Evolutionary conservation across 1,284 basidiomycete species (phyloP).

Genomic region (Boletellus deceptivus): DNA sequence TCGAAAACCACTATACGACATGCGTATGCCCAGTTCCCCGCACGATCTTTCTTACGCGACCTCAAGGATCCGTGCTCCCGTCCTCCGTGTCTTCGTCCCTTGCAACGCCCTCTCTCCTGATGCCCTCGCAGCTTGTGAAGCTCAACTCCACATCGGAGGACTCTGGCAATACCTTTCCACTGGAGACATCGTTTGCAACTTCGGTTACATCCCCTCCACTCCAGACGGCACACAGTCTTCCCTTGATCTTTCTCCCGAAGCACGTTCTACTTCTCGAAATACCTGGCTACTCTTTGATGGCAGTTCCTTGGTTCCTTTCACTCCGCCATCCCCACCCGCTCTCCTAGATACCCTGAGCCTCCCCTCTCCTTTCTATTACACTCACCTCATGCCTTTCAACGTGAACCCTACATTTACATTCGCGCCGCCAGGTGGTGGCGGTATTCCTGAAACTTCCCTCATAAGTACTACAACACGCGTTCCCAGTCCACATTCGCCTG

Average conservation of each 20-base stretch:
- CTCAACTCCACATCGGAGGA: conserved; percentile 58
- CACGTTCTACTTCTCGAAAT: conserved; percentile 19
- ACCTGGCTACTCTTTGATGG: conserved; percentile 75
- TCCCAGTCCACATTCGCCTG: conserved; percentile 55
- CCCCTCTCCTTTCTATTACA: conserved; percentile 71
- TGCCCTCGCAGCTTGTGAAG: conserved; percentile 56
- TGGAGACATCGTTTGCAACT: conserved; percentile 74
- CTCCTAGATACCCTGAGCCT: conserved; percentile 55
- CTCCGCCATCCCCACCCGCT: conserved; percentile 50
- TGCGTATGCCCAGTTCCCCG: conserved; percentile 36
- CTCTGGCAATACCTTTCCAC: conserved; percentile 70
- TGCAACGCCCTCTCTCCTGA: conserved; percentile 53
- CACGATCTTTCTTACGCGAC: conserved; percentile 64
- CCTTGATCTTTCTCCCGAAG: conserved; percentile 17
- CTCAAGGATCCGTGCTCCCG: conserved; percentile 63
- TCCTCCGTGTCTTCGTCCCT: conserved; percentile 72
- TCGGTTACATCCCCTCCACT: conserved; percentile 58
- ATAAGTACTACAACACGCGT: conserved; percentile 37
- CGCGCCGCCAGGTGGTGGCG: conserved; percentile 32
- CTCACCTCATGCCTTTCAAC: conserved; percentile 55
- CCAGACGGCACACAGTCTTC: conserved; percentile 34
- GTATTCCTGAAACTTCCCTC: conserved; percentile 43
- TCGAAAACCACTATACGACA: conserved; percentile 13
- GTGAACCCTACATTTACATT: conserved; percentile 46
- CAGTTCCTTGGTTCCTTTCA: conserved; percentile 52